Evolutionary conservation across 192 early-diverging fungal genomes (phyloP), one percentile per base, ranked within the genome.

Genomic region (Rhizophagus clarus): DNA sequence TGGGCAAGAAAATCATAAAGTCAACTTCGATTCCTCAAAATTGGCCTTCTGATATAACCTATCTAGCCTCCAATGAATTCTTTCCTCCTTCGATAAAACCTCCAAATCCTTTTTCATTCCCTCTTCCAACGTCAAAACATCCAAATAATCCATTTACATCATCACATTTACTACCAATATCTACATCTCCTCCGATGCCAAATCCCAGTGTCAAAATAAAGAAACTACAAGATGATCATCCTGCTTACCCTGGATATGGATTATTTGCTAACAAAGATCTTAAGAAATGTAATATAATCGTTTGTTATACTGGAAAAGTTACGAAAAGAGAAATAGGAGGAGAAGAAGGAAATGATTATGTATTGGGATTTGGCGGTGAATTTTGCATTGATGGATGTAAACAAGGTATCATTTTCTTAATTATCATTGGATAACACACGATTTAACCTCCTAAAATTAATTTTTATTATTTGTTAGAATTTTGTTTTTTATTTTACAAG

Each of bases 231-330:
- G 34, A 61, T 34, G 40, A 45, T 29, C 75, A 77, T 37, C 75
- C 75, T 0, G 75, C 63, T 32, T 62, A 22, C 26, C 75, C 75
- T 11, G 75, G 62, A 3, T n/a, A 62, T 77, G 75, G 75, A 64
- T 66, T 77, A 66, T 77, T 77, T 62, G 75, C 75, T 20, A 47
- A 22, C 29, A 77, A 66, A 51, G 75, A 77, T 12, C 9, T 77
- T 26, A 62, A 66, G 31, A 61, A 77, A 28, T 17, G 11, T 60
- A 24, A 29, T 20, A 12, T 77, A 12, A 29, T 77, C 26, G 24
- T 77, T 40, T 40, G 62, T 29, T 77, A 77, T 77, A 77, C 61
- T 37, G 75, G 75, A 22, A 77, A 66, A 77, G 75, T 77, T 15
- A 77, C 62, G 3, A 63, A 20, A 28, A 42, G 61, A 76, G 37